Evolutionary conservation across 2,329 filamentous ascomycete genomes (phyloP).

Genomic region (Microsporum ferrugineum): DNA sequence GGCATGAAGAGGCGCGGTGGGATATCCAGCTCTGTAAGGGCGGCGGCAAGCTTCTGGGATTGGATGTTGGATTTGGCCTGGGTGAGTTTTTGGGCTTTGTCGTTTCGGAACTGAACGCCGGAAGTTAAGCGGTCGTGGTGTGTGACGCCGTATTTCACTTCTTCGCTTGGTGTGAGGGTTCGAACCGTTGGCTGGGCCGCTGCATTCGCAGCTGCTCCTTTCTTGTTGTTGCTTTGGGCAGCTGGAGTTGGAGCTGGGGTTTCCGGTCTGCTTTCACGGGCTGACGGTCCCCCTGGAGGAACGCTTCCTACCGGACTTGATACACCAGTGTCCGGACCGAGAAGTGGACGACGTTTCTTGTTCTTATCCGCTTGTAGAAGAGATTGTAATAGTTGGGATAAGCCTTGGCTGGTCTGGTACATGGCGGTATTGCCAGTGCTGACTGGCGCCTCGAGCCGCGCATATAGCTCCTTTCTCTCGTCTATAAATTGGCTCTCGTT

Average conservation of each 20-base stretch:
- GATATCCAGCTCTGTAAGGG: conserved; percentile 38
- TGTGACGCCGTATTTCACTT: conserved; percentile 69
- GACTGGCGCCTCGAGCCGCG: conserved; percentile 70
- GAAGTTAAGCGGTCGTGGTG: conserved; percentile 74
- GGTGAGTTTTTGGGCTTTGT: conserved; percentile 39
- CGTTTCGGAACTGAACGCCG: conserved; percentile 79
- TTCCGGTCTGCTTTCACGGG: conserved; percentile 24
- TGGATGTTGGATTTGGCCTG: conserved; percentile 42
- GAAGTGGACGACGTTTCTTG: conserved; percentile 71
- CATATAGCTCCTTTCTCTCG: conserved; percentile 77
- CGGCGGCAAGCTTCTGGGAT: conserved; percentile 38
- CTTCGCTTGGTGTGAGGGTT: conserved; percentile 63
- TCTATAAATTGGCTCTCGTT: conserved; percentile 77
- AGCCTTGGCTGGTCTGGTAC: conserved; percentile 70
- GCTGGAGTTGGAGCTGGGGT: conserved; percentile 27
- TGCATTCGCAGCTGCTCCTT: conserved; percentile 31
- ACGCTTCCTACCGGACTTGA: conserved; percentile 40
- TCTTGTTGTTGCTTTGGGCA: conserved; percentile 27
- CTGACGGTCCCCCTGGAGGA: conserved; percentile 23
- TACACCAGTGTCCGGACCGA: conserved; percentile 46
- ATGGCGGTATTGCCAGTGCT: conserved; percentile 57
- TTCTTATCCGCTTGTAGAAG: conserved; percentile 73
- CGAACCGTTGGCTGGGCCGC: conserved; percentile 47
- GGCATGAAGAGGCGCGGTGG: conserved; percentile 39
- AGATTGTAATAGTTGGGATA: conserved; percentile 70